Percentiles rank a stretch among this genome's conserved stretches.
Conservation (phyloP, 176 grass and related monocot genomes). For the Avena eriantha region DNA sequence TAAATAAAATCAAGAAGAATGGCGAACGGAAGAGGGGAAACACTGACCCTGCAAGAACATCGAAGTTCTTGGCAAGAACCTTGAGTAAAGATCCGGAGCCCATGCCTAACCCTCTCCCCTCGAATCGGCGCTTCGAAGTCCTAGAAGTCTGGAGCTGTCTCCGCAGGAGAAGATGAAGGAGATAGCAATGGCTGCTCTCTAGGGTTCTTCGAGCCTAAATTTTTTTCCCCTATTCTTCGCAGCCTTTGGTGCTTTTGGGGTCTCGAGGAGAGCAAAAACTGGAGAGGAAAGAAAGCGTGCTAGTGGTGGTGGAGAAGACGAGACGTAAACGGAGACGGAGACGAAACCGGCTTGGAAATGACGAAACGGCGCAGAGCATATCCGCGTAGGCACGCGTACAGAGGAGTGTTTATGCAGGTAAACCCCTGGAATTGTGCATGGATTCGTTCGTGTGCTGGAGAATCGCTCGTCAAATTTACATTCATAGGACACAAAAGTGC, state of each 20-base stretch:
- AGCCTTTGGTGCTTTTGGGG: conserved; percentile 48
- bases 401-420: neutral
- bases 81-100: conserved; percentile 69
- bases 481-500: neutral
- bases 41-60: conserved; percentile 72
- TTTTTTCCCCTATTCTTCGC: neutral
- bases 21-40: neutral
- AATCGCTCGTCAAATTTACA: neutral
- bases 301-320: conserved; percentile 28
- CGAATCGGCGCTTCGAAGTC: neutral
- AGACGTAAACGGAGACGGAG: neutral
- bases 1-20: neutral
- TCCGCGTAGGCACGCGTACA: conserved; percentile 32
- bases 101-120: neutral
- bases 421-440: neutral
- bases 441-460: neutral
- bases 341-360: conserved; percentile 28
- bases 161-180: neutral
- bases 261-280: conserved; percentile 42
- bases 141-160: neutral
- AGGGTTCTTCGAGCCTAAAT: conserved; percentile 4
- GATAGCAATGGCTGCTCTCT: neutral
- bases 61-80: conserved; percentile 70
- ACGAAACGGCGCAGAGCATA: conserved; percentile 27
- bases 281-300: conserved; percentile 40